Evolutionary conservation across 257 asterid species (phyloP).

Genomic region (Solanum bulbocastanum): DNA sequence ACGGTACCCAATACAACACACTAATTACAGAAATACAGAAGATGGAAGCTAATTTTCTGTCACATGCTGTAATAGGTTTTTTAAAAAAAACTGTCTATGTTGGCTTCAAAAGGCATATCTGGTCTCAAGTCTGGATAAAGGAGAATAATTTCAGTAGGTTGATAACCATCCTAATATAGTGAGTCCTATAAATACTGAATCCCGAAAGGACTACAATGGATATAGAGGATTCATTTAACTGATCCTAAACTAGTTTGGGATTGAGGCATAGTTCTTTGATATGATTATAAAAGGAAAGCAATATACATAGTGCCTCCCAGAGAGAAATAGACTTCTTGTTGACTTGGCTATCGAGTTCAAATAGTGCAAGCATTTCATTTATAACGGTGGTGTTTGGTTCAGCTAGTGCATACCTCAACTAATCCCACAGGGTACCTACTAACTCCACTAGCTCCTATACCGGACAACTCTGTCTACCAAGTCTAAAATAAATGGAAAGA

Average conservation of each 20-base stretch:
- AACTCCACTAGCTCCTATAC: not conserved
- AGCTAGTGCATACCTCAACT: not conserved
- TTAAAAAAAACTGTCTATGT: not conserved
- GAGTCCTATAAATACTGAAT: not conserved
- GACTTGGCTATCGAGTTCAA: not conserved
- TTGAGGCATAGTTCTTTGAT: not conserved
- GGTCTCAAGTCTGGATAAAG: not conserved
- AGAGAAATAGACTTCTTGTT: not conserved
- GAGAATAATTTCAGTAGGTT: not conserved
- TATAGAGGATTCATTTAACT: not conserved
- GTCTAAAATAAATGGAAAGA: not conserved
- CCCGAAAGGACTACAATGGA: not conserved
- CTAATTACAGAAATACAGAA: not conserved
- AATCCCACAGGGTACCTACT: not conserved
- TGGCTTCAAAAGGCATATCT: not conserved
- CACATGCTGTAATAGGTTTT: not conserved
- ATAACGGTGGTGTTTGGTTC: not conserved
- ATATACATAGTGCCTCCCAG: not conserved
- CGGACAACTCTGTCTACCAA: not conserved
- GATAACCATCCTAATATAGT: not conserved
- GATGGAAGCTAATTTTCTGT: not conserved
- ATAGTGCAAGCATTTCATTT: not conserved
- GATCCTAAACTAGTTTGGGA: not conserved
- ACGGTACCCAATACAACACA: not conserved
- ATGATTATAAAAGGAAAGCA: not conserved